phyloP scores from a whole-genome alignment of 768 basidiomycete genomes.

The Amanita inopinata region DNA sequence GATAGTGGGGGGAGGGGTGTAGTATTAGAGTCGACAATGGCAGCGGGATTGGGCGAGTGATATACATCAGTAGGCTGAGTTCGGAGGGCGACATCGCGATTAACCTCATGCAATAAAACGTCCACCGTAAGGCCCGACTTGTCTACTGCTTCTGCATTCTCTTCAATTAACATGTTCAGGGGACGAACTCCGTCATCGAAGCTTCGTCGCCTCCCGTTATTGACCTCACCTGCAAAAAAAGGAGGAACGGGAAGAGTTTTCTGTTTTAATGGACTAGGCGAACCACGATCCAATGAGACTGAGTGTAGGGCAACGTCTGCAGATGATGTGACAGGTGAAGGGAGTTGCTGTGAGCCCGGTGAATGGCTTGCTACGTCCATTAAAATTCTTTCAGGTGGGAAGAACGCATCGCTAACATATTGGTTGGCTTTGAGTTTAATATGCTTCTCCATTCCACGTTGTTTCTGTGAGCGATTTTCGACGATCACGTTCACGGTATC shows the following conservation, averaged over 20 bases:
- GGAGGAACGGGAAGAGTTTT: conserved; percentile 31
- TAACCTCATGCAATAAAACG: too few species aligned
- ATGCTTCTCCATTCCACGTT: conserved; percentile 17
- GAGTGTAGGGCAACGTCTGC: background rate
- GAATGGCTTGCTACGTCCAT: conserved; percentile 11
- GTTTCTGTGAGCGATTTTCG: conserved; percentile 9
- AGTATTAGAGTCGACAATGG: background rate
- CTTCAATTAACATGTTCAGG: conserved; percentile 26
- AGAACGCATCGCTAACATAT: conserved; percentile 30
- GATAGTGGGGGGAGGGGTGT: background rate
- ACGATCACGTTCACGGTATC: background rate
- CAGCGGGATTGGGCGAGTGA: conserved; percentile 15
- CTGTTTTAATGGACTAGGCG: conserved; percentile 23
- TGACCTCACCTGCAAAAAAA: conserved; percentile 13
- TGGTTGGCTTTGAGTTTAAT: conserved; percentile 21
- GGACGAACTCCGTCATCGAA: conserved; percentile 37
- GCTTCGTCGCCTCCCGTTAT: conserved; percentile 27
- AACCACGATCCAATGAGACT: conserved; percentile 7
- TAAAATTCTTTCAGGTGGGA: conserved; percentile 15
- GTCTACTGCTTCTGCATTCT: conserved; percentile 19
- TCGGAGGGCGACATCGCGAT: conserved; percentile 11
- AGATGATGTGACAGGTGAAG: conserved; percentile 20
- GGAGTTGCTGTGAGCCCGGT: conserved; percentile 15
- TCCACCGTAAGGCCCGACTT: too few species aligned
- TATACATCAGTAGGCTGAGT: conserved; percentile 16